Base-by-base conservation (phyloP, 306 rosid genomes). In the Sesbania bispinosa region DNA sequence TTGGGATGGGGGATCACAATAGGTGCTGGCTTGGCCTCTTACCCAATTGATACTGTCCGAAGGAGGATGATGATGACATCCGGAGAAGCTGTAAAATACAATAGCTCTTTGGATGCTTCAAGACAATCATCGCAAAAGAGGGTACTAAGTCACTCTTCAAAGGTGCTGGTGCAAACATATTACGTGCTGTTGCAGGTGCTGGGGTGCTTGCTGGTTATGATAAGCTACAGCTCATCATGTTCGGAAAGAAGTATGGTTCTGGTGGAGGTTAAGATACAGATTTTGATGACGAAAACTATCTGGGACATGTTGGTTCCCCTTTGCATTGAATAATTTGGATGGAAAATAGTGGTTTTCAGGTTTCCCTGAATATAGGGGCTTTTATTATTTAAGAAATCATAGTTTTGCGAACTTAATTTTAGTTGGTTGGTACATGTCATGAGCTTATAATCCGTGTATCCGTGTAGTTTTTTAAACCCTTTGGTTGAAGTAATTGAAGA, bases 51-150 rank as follows among this genome's bases (percentile, higher is more conserved):
- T 50, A 89, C 92, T 0, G 86, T 89, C 42, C 92, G 96, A 19
- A 87, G 96, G 83, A 85, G 96, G 47, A 89, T 87, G 96, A 89
- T 89, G 96, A 89, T 87, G 92, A 89, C 96, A 33, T 89, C 96
- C 1, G 96, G 96, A 19, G 96, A 89, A 84, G 96, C 92, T 26
- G 96, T 89, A 6, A 87, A 89, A 65, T 89, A 89, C 75, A 83
- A 76, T 3, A 87, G 89, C 81, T 87, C 96, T 39, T 50, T 84
- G 65, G 81, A 85, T 19, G 96, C 91, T 87, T 89, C 63, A 58
- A 73, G 29, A 85, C 68, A 26, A 89, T 89, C 15, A 1, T 87
- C 0, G 71, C 81, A 71, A 89, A 89, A 0, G 96, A 89, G 82
- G 96, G 92, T 67, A 3, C 92, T 13, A 81, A 87, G 65, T 89